Base-by-base conservation (phyloP, 179 eudicot genomes). In the Carnegiea gigantea region DNA sequence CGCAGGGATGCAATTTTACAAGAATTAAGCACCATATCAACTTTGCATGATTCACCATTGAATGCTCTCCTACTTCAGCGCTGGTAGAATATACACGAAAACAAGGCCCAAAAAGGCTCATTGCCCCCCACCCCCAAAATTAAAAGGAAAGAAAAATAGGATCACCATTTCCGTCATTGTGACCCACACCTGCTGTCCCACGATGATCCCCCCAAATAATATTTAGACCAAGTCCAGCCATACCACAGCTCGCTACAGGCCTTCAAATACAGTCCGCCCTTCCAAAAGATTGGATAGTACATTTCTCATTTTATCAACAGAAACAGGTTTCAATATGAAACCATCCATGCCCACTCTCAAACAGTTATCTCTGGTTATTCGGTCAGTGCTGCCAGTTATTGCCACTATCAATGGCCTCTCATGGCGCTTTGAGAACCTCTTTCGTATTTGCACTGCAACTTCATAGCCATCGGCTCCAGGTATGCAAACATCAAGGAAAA, bases 281-380 rank as follows among this genome's bases (percentile, higher is more conserved):
- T 95, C 94, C 75, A 93, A 75, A 46, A 93, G 95, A 81, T 95
- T 93, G 9, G 90, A 88, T 15, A 95, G 68, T 51, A 88, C 84
- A 75, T 85, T 90, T 85, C 95, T 95, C 98, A 95, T 90, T 87
- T 91, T 92, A 79, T 95, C 99, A 59, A 95, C 89, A 3, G 99
- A 92, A 21, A 93, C 86, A 24, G 99, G 99, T 84, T 95, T 95
- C 80, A 89, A 81, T 68, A 93, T 68, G 76, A 90, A 88, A 70
- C 97, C 98, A 74, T 92, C 92, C 89, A 95, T 90, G 23, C 99
- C 98, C 20, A 87, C 91, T 82, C 93, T 86, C 80, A 86, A 54
- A 78, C 97, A 93, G 82, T 86, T 87, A 72, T 93, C 98, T 78
- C 88, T 90, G 54, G 89, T 85, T 30, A 75, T 68, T 74, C 88